A percentile compares a stretch with the other conserved stretches of the same genome.
Evolutionary conservation across 306 rosid species (phyloP).

Genomic region (Arachis hypogaea): DNA sequence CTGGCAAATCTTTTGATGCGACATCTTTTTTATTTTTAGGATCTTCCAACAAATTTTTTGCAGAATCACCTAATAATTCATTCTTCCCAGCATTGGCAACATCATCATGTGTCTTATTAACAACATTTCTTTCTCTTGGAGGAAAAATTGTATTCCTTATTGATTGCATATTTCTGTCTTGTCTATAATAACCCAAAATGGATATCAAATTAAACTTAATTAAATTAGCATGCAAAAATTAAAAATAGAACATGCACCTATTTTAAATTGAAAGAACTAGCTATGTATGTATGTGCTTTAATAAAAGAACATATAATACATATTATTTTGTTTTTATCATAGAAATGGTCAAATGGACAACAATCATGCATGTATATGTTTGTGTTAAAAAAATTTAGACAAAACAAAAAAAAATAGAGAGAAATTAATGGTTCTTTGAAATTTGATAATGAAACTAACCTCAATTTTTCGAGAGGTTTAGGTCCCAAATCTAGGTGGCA

Average conservation of each 20-base stretch:
- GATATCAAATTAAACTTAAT: neutral
- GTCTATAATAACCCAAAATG: constrained; percentile 51
- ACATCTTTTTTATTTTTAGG: constrained; percentile 54
- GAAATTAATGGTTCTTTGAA: neutral
- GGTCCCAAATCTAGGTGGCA: constrained; percentile 69
- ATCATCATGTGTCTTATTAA: constrained; percentile 32
- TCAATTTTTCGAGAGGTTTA: constrained; percentile 65
- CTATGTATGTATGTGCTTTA: neutral
- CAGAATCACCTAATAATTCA: constrained; percentile 62
- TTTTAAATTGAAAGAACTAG: neutral
- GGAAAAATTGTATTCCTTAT: constrained; percentile 77
- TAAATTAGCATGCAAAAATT: constrained; percentile 24
- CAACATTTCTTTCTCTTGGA: constrained; percentile 50
- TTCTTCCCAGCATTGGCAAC: constrained; percentile 52
- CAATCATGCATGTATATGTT: no score
- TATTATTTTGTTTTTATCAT: no score
- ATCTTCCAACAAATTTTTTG: constrained; percentile 50
- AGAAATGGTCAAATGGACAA: no score
- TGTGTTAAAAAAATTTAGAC: neutral
- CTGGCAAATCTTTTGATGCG: constrained; percentile 40
- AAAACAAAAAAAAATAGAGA: neutral
- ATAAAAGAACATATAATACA: neutral
- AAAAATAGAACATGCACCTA: constrained; percentile 3
- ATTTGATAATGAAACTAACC: constrained; percentile 49
- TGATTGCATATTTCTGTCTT: constrained; percentile 67